Evolutionary conservation across 169 alveolate genomes (phyloP), one percentile per base, ranked within the genome.

Genomic region (Perkinsus chesapeaki): DNA sequence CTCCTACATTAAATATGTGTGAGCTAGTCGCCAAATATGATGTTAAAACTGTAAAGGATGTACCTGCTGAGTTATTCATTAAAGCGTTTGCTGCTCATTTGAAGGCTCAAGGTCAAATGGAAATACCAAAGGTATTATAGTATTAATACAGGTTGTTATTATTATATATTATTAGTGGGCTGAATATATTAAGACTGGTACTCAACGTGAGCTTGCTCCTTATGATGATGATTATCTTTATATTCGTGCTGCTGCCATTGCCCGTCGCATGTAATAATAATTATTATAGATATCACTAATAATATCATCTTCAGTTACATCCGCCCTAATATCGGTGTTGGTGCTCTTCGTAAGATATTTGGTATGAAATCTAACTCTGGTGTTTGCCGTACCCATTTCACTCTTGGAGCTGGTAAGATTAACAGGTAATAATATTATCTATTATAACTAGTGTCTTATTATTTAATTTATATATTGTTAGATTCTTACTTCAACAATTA

Each of bases 71-170:
- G 73, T 31, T 39, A n/a, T 91, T 91, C 93, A 91, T 91, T 39
- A 91, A 47, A 31, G 93, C 93, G 9, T 91, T 91, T 27, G 93
- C 93, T 3, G 60, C 47, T 36, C 93, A 91, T 20, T 31, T 91
- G 93, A 91, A 91, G 93, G 73, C 82, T 37, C 93, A 91, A 73
- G 93, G 93, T 39, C 47, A 91, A 73, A 39, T 91, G 73, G 93
- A 91, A 73, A 39, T 91, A 0, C 93, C 93, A 39, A 38, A 38
- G 82, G 82, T 60, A 60, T 34, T 60, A 60, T 34, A 3, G 27
- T 60, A 60, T 1, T 23, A 27, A 60, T 23, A 27, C 3, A 5
- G 7, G 12, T 60, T 60, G 31, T 60, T 34, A 60, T 60, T 23
- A 23, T 60, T 60, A 10, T 7, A 27, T 60, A 3, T 60, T 60